A percentile compares a stretch with the other conserved stretches of the same genome.
These are phyloP conservation scores for Haplosporangium gracile DNA, from an alignment of 192 early-diverging fungal genomes.

Conservation along the genomic window DNA sequence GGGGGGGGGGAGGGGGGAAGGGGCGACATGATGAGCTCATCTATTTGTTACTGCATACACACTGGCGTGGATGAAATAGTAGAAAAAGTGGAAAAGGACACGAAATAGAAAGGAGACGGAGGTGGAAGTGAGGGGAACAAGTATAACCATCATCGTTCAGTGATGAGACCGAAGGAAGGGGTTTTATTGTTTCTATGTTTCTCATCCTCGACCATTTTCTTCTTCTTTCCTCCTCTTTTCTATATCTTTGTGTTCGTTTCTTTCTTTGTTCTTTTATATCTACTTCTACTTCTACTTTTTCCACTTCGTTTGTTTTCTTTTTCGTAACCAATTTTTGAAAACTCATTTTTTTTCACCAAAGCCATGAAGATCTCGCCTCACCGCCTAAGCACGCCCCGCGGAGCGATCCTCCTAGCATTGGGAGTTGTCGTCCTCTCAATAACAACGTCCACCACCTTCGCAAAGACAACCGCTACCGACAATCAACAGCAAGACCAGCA, in stretches of 20 bases:
- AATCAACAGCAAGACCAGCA: neutral
- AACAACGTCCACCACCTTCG: neutral
- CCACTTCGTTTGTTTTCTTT: neutral
- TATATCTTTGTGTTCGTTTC: neutral
- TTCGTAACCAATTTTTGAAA: too few relatives aligned
- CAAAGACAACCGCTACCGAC: neutral
- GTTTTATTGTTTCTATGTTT: too few relatives aligned
- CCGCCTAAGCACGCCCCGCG: neutral
- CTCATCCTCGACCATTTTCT: neutral
- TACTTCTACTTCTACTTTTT: neutral
- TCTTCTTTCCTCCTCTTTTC: neutral
- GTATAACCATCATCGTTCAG: neutral
- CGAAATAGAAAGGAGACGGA: neutral
- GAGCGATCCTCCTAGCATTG: neutral
- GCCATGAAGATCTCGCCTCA: neutral
- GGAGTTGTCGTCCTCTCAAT: neutral
- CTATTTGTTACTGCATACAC: too few relatives aligned
- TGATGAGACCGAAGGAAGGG: neutral
- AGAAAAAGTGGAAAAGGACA: neutral
- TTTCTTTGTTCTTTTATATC: neutral
- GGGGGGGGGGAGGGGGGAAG: neutral
- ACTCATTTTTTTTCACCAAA: too few relatives aligned
- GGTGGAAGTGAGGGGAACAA: neutral
- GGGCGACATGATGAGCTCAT: too few relatives aligned
- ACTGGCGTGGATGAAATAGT: neutral